Evolutionary conservation across 345 rosid genomes (phyloP).

Genomic region (Ailanthus altissimus): DNA sequence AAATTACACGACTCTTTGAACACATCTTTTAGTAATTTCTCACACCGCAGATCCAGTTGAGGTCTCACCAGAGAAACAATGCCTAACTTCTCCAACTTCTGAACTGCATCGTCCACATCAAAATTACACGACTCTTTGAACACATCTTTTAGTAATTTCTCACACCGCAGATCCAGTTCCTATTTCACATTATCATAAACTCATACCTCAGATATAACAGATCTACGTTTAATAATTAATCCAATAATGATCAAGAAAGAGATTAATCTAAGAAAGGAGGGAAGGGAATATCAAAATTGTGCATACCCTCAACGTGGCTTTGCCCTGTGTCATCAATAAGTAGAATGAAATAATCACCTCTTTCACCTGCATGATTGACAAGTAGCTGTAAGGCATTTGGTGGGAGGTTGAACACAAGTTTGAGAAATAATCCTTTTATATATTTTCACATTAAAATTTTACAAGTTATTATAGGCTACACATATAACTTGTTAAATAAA

Average conservation of each 20-base stretch:
- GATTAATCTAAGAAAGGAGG: neutral
- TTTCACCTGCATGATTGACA: slow-evolving; percentile 62
- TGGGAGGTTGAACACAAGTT: too few species aligned
- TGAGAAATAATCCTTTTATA: too few species aligned
- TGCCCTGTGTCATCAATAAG: slow-evolving; percentile 64
- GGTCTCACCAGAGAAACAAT: slow-evolving; percentile 52
- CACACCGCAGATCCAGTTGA: slow-evolving; percentile 53
- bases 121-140: slow-evolving; percentile 65
- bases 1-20: slow-evolving; percentile 65
- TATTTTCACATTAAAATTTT: too few species aligned
- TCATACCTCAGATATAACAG: too few species aligned
- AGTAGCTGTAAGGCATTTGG: too few species aligned
- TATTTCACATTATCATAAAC: slow-evolving; percentile 34
- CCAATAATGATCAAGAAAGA: neutral
- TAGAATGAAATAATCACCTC: slow-evolving; percentile 71
- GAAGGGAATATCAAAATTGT: too few species aligned
- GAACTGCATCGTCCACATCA: slow-evolving; percentile 76
- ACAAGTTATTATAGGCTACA: too few species aligned
- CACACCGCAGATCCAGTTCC: slow-evolving; percentile 62
- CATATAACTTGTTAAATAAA: too few species aligned
- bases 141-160: slow-evolving; percentile 54
- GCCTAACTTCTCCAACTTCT: slow-evolving; percentile 65
- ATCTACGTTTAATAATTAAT: too few species aligned
- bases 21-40: slow-evolving; percentile 54
- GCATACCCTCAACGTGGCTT: slow-evolving; percentile 45